A percentile compares a stretch with the other conserved stretches of the same genome.
phyloP scores from a whole-genome alignment of 352 stramenopile genomes.

The Globisporangium irregulare region DNA sequence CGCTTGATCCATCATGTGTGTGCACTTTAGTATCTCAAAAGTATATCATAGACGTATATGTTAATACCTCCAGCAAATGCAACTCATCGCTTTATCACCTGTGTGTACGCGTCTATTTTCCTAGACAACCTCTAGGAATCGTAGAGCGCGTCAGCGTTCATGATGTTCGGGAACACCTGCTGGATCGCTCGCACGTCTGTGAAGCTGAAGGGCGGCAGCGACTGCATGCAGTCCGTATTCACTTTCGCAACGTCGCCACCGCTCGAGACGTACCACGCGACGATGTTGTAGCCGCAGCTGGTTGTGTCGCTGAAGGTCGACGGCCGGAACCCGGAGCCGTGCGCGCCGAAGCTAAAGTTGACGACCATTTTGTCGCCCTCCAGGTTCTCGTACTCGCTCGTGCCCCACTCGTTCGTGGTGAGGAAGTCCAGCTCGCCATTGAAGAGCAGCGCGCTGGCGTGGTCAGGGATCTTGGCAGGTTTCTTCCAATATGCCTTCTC shows the following conservation, averaged over 20 bases:
- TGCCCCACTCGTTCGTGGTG: background rate
- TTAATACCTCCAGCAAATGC: too few relatives aligned
- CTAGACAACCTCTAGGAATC: background rate
- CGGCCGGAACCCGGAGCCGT: constrained; percentile 17
- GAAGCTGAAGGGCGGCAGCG: constrained; percentile 1
- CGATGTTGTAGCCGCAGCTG: constrained; percentile 20
- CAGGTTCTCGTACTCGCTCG: background rate
- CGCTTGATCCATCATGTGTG: too few relatives aligned
- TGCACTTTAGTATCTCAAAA: too few relatives aligned
- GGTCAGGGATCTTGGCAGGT: constrained; percentile 18
- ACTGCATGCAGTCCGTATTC: background rate
- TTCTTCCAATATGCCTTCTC: constrained; percentile 33
- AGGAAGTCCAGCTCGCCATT: constrained; percentile 28
- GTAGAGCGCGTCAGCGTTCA: background rate
- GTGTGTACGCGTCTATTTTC: too few relatives aligned
- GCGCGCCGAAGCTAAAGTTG: constrained; percentile 23
- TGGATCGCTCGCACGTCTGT: background rate
- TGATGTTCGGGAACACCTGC: background rate
- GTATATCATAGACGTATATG: too few relatives aligned
- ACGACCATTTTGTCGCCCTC: constrained; percentile 14
- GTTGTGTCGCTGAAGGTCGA: constrained; percentile 5
- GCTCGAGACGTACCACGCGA: constrained; percentile 17
- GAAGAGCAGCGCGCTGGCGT: constrained; percentile 28
- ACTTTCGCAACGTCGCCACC: background rate
- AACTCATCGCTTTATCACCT: too few relatives aligned